Base-by-base conservation (phyloP, 1,284 basidiomycete genomes). In the Puccinia triticina region DNA sequence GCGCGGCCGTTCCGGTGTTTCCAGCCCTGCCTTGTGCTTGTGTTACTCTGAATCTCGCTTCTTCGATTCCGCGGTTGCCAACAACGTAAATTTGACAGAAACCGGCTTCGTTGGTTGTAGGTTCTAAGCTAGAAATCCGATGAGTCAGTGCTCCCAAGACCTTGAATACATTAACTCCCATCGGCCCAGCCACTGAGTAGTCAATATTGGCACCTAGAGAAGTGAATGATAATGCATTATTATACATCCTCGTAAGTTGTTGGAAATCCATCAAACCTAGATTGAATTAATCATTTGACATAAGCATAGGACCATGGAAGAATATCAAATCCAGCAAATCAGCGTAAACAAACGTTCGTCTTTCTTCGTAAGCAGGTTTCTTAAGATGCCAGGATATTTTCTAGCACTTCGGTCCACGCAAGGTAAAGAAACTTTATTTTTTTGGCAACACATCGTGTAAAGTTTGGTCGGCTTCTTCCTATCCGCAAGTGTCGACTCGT, bases 21-120 rank as follows among this genome's bases (percentile, higher is more conserved):
- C 4, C n/a, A 40, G 16, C 10, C 46, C 23, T 3, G n/a, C 18
- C 23, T 55, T 75, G 11, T 14, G 50, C 50, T 21, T 75, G 50
- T 2, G 7, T 18, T n/a, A 14, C 18, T 26, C 40, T 53, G 3
- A 21, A n/a, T n/a, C n/a, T n/a, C n/a, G 21, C 2, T 75, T 34
- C 5, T 53, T n/a, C n/a, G n/a, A n/a, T n/a, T n/a, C n/a, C n/a
- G n/a, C n/a, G n/a, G n/a, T n/a, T n/a, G n/a, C n/a, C 73, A 23
- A 75, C 34, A 4, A 75, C 73, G 59, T 32, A 75, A 26, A 75
- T 75, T 75, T 75, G 73, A 16, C 50, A 53, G 32, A 57, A 75
- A 16, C 32, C 40, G n/a, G 73, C 3, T 18, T n/a, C 50, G 3
- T 29, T 8, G 11, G 53, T 32, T n/a, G n/a, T n/a, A n/a, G n/a